These are phyloP conservation scores for Canavalia gladiata DNA, from an alignment of 306 rosid species.

Conservation along the genomic window DNA sequence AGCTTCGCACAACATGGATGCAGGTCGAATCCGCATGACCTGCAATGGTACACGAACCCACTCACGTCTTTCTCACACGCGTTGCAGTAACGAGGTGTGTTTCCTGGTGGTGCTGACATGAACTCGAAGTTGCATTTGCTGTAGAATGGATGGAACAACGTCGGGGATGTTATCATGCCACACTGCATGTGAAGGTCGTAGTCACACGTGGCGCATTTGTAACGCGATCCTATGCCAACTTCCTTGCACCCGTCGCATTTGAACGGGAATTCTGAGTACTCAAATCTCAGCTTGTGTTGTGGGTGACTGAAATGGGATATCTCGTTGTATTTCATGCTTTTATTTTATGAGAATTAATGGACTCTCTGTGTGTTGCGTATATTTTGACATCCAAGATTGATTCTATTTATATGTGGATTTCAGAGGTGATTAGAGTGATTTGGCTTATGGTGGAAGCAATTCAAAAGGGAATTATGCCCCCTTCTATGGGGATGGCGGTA, in stretches of 20 bases:
- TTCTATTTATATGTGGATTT: slow-evolving; percentile 46
- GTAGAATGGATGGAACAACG: slow-evolving; percentile 83
- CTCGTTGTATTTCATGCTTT: slow-evolving; percentile 76
- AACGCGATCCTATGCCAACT: slow-evolving; percentile 83
- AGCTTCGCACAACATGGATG: slow-evolving; percentile 99
- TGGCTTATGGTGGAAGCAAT: slow-evolving; percentile 73
- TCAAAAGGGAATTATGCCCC: slow-evolving; percentile 64
- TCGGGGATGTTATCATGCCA: slow-evolving; percentile 58
- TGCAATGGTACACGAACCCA: slow-evolving; percentile 89
- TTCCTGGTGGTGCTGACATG: slow-evolving; percentile 69
- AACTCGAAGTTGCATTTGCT: slow-evolving; percentile 81
- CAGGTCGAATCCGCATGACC: slow-evolving; percentile 78
- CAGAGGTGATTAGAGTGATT: neutral
- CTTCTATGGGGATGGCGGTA: slow-evolving; percentile 47
- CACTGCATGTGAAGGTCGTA: slow-evolving; percentile 93
- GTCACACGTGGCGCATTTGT: slow-evolving; percentile 78
- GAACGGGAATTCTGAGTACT: slow-evolving; percentile 79
- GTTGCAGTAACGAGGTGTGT: slow-evolving; percentile 77
- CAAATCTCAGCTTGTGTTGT: slow-evolving; percentile 82
- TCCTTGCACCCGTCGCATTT: slow-evolving; percentile 98
- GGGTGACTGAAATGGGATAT: slow-evolving; percentile 88
- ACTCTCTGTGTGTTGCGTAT: neutral
- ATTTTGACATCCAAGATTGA: slow-evolving; percentile 28
- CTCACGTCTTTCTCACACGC: slow-evolving; percentile 86
- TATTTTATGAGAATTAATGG: neutral